These are phyloP conservation scores for Echites panduratus DNA, from an alignment of 257 asterid genomes.

Conservation along the genomic window DNA sequence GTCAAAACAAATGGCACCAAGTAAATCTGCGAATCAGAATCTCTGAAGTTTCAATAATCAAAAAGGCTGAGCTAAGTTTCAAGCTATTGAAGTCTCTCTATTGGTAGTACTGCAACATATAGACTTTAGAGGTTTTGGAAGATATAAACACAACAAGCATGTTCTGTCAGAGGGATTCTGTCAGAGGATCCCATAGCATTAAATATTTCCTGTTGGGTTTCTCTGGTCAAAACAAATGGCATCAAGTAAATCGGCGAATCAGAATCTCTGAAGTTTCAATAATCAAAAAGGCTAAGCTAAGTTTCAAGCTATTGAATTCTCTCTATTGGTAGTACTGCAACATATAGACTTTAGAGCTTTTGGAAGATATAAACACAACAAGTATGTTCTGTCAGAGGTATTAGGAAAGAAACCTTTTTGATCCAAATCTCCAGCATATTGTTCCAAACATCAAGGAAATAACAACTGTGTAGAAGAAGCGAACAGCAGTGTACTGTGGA, in stretches of 20 bases:
- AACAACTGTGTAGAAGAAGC: slow-evolving; percentile 80
- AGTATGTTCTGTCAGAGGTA: neutral
- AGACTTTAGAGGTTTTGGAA: neutral
- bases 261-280: neutral
- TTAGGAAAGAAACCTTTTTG: slow-evolving; percentile 50
- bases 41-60: neutral
- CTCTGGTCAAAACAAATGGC: slow-evolving; percentile 30
- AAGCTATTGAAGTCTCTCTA: neutral
- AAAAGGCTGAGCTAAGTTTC: neutral
- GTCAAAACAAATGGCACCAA: neutral
- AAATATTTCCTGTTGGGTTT: slow-evolving; percentile 73
- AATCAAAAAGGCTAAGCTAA: neutral
- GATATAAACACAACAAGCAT: neutral
- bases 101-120: neutral
- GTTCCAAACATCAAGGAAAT: slow-evolving; percentile 87
- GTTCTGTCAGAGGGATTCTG: neutral
- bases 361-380: neutral
- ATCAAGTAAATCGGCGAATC: neutral
- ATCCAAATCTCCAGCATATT: slow-evolving; percentile 87
- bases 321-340: neutral
- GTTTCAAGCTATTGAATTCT: neutral
- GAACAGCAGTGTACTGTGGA: slow-evolving; percentile 92
- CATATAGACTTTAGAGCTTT: neutral
- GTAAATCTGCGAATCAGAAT: neutral
- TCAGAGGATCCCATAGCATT: slow-evolving; percentile 96